A percentile compares a stretch with the other conserved stretches of the same genome.
phyloP scores from a whole-genome alignment of 305 asterid species.

The Fraxinus greggii region DNA sequence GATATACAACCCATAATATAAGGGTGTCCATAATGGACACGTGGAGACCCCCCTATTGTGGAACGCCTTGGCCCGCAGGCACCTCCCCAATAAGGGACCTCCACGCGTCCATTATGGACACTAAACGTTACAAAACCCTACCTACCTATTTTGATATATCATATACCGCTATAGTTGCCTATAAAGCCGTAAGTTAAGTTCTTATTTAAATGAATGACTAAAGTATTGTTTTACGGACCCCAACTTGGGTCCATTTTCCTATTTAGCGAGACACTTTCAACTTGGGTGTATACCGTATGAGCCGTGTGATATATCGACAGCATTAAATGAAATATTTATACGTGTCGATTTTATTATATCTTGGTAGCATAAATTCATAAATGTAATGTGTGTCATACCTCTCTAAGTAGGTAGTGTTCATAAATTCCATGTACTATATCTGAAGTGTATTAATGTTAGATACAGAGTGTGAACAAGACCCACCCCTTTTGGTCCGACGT shows the following conservation, averaged over 20 bases:
- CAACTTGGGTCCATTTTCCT: background rate
- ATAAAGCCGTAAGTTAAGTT: background rate
- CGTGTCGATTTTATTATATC: background rate
- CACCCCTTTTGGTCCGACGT: slow-evolving; percentile 23
- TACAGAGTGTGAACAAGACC: slow-evolving; percentile 22
- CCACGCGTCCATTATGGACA: too few species aligned
- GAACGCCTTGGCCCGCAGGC: too few species aligned
- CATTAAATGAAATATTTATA: background rate
- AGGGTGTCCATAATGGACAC: too few species aligned
- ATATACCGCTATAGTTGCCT: background rate
- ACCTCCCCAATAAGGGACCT: too few species aligned
- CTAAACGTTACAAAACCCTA: background rate
- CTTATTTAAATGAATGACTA: background rate
- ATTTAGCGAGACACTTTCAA: background rate
- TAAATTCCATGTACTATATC: slow-evolving; percentile 2
- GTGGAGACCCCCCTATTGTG: too few species aligned
- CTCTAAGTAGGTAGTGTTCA: background rate
- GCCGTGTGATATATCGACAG: background rate
- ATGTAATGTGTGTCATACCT: slow-evolving; percentile 23
- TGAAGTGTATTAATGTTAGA: slow-evolving; percentile 6
- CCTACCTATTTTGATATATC: background rate
- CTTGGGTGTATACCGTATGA: background rate
- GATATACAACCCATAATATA: too few species aligned
- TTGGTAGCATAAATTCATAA: slow-evolving; percentile 1
- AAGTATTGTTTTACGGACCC: background rate